A percentile compares a stretch with the other conserved stretches of the same genome.
Evolutionary conservation across 352 stramenopile species (phyloP).

Genomic region (Globisporangium emineosum): DNA sequence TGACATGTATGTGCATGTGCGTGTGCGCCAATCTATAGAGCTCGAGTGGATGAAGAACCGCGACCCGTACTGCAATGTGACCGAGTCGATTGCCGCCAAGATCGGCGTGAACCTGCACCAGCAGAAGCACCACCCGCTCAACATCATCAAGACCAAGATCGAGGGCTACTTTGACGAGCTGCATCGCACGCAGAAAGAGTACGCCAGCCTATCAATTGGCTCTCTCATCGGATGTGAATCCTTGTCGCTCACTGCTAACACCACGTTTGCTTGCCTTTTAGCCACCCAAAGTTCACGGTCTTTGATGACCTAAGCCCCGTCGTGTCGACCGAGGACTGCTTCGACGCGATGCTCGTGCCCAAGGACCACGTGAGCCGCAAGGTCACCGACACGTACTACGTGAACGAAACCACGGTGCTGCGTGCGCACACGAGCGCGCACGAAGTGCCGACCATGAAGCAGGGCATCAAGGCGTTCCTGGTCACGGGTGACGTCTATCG

Average conservation of each 20-base stretch:
- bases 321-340: constrained; percentile 87
- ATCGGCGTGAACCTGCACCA: constrained; percentile 88
- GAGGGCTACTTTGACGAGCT: constrained; percentile 87
- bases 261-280: too few relatives aligned
- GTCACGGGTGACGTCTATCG: constrained; percentile 96
- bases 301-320: constrained; percentile 88
- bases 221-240: background rate
- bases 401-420: constrained; percentile 77
- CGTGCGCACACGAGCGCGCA: constrained; percentile 92
- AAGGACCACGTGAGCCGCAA: constrained; percentile 87
- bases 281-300: constrained; percentile 71
- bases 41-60: constrained; percentile 77
- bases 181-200: constrained; percentile 59
- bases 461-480: constrained; percentile 90
- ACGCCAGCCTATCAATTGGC: background rate
- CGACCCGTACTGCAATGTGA: constrained; percentile 87
- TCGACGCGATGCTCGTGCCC: constrained; percentile 91
- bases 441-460: constrained; percentile 89
- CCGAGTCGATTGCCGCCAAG: constrained; percentile 81
- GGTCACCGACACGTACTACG: constrained; percentile 90
- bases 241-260: too few relatives aligned
- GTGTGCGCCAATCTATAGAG: constrained; percentile 23
- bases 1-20: background rate
- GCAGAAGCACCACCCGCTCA: constrained; percentile 83
- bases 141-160: constrained; percentile 94